Evolutionary conservation across 2,329 filamentous ascomycete genomes (phyloP).

Genomic region (Diaporthe destruens): DNA sequence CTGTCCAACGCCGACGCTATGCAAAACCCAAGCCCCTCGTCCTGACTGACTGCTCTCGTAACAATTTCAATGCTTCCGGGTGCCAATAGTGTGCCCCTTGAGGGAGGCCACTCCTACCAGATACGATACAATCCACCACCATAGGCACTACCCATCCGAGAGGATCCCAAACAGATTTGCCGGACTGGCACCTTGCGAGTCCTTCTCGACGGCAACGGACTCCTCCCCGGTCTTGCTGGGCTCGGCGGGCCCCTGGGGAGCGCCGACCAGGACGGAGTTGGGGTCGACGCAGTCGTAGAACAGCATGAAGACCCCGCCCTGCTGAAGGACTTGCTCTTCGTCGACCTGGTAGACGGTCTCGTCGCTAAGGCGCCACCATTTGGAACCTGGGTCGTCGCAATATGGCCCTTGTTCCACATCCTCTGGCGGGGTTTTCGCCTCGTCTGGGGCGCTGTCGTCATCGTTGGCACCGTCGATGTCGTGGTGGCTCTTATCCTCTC

Average conservation of each 20-base stretch:
- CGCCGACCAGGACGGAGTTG: slow-evolving; percentile 55
- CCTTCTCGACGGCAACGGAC: background rate
- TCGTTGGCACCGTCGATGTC: slow-evolving; percentile 34
- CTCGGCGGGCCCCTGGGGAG: slow-evolving; percentile 8
- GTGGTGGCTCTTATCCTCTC: slow-evolving; percentile 48
- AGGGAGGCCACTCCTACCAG: background rate
- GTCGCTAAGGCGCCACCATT: slow-evolving; percentile 94
- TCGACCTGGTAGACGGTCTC: slow-evolving; percentile 82
- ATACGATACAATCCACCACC: background rate
- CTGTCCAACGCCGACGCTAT: slow-evolving; percentile 49
- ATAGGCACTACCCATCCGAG: background rate
- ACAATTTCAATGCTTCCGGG: background rate
- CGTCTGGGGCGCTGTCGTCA: slow-evolving; percentile 19
- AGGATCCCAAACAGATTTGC: slow-evolving; percentile 32
- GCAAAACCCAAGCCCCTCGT: slow-evolving; percentile 37
- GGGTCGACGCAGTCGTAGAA: slow-evolving; percentile 87
- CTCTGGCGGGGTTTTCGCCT: slow-evolving; percentile 42
- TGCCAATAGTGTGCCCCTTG: background rate
- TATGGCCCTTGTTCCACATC: slow-evolving; percentile 6
- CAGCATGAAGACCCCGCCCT: slow-evolving; percentile 94
- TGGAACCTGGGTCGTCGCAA: slow-evolving; percentile 55
- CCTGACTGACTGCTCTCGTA: background rate
- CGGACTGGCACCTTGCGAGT: background rate
- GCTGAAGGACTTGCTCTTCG: slow-evolving; percentile 78
- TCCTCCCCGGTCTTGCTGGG: background rate